These are phyloP conservation scores for Colletotrichum neosansevieriae DNA, from an alignment of 2,329 filamentous ascomycete genomes.

Conservation along the genomic window DNA sequence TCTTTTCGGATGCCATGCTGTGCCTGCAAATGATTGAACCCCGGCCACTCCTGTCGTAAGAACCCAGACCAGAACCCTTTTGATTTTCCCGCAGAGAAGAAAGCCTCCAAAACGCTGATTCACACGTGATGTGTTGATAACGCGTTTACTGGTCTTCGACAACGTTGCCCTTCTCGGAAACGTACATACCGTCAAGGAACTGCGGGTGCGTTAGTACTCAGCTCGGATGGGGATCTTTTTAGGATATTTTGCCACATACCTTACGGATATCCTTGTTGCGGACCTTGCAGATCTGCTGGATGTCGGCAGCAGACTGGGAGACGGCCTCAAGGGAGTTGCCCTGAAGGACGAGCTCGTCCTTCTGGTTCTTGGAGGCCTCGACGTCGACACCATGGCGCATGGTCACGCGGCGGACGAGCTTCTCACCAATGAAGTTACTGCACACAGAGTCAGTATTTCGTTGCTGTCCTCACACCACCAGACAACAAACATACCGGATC, in stretches of 20 bases:
- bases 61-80: conserved; percentile 37
- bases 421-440: conserved; percentile 99
- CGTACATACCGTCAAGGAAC: conserved; percentile 99
- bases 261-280: conserved; percentile 99
- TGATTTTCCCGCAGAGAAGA: conserved; percentile 31
- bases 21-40: conserved; percentile 27
- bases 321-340: conserved; percentile 98
- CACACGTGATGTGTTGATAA: conserved; percentile 30
- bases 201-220: conserved; percentile 54
- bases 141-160: conserved; percentile 71
- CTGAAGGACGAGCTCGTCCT: conserved; percentile 94
- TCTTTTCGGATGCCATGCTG: conserved; percentile 15
- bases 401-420: conserved; percentile 92
- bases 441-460: conserved; percentile 31
- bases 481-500: conserved; percentile 79
- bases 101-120: conserved; percentile 47
- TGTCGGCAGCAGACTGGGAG: conserved; percentile 97
- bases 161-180: conserved; percentile 98
- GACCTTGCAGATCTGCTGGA: conserved; percentile 99
- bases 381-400: conserved; percentile 94
- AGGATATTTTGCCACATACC: conserved; percentile 61
- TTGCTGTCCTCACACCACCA: neutral
- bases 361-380: conserved; percentile 89
- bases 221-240: too few species aligned
- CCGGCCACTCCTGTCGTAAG: conserved; percentile 28